A percentile compares a stretch with the other conserved stretches of the same genome.
Conservation (phyloP, 331 rosid species). For the Cydonia oblonga region DNA sequence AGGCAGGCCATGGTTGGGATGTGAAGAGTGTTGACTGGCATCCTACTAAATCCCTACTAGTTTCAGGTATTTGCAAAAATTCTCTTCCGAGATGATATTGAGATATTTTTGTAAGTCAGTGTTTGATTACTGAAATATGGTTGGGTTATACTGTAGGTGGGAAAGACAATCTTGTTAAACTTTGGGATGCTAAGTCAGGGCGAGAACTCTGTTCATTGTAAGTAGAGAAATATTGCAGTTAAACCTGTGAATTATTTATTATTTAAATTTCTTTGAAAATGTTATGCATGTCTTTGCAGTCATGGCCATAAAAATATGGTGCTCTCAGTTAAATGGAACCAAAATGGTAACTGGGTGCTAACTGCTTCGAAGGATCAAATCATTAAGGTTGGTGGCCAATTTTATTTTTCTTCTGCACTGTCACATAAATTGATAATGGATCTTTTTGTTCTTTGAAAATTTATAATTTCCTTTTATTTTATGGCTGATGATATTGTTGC, state of each 20-base stretch:
- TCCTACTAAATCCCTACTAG: slow-evolving; percentile 87
- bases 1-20: slow-evolving; percentile 99
- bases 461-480: background rate
- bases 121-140: slow-evolving; percentile 3
- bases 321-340: slow-evolving; percentile 82
- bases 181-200: slow-evolving; percentile 93
- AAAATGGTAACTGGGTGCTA: slow-evolving; percentile 85
- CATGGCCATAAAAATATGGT: slow-evolving; percentile 89
- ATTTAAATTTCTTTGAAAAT: slow-evolving; percentile 7
- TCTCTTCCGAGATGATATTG: slow-evolving; percentile 5
- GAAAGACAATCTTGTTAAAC: slow-evolving; percentile 92
- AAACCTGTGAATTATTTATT: background rate
- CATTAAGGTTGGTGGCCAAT: slow-evolving; percentile 37
- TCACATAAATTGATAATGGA: background rate
- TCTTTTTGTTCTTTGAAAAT: background rate
- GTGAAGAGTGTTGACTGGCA: slow-evolving; percentile 99
- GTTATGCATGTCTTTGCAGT: slow-evolving; percentile 42
- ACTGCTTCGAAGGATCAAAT: slow-evolving; percentile 87
- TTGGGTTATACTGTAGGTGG: slow-evolving; percentile 50
- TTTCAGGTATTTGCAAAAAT: slow-evolving; percentile 56
- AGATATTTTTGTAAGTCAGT: slow-evolving; percentile 1
- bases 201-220: slow-evolving; percentile 90
- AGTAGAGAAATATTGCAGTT: slow-evolving; percentile 27
- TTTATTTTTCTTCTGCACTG: background rate
- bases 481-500: slow-evolving; percentile 4